These are phyloP conservation scores for Delonix regia DNA, from an alignment of 306 rosid species.

Conservation along the genomic window DNA sequence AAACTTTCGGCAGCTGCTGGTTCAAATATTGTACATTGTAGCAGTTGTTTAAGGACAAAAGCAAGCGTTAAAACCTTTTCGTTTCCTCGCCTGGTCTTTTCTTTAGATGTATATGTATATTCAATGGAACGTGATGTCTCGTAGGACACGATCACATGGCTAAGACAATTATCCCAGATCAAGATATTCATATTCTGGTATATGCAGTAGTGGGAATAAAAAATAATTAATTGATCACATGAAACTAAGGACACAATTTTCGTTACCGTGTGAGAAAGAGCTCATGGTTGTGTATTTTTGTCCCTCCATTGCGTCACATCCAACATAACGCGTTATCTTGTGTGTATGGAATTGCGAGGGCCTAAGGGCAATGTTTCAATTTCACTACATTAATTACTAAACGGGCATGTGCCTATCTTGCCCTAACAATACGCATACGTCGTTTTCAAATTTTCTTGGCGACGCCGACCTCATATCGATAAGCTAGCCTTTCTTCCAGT, in stretches of 20 bases:
- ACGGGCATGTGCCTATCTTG: neutral
- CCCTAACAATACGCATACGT: neutral
- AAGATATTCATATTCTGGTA: neutral
- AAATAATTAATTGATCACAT: constrained; percentile 2
- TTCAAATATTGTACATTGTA: constrained; percentile 41
- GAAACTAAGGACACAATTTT: constrained; percentile 8
- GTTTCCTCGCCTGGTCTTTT: no score
- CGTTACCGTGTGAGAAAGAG: constrained; percentile 37
- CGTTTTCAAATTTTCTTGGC: neutral
- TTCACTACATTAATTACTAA: neutral
- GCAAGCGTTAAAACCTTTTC: constrained; percentile 14
- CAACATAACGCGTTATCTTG: constrained; percentile 38
- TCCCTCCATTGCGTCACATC: constrained; percentile 23
- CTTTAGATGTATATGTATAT: no score
- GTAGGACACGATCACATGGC: neutral
- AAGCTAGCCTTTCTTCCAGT: neutral
- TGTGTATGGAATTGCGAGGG: no score
- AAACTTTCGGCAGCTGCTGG: constrained; percentile 44
- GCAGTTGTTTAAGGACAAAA: constrained; percentile 44
- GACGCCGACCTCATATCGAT: neutral
- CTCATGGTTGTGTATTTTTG: neutral
- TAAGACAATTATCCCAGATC: neutral
- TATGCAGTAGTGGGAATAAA: neutral
- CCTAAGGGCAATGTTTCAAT: neutral
- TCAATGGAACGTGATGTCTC: neutral